Evolutionary conservation across 2,329 filamentous ascomycete genomes (phyloP).

Genomic region (Amesomyces nigricolor): DNA sequence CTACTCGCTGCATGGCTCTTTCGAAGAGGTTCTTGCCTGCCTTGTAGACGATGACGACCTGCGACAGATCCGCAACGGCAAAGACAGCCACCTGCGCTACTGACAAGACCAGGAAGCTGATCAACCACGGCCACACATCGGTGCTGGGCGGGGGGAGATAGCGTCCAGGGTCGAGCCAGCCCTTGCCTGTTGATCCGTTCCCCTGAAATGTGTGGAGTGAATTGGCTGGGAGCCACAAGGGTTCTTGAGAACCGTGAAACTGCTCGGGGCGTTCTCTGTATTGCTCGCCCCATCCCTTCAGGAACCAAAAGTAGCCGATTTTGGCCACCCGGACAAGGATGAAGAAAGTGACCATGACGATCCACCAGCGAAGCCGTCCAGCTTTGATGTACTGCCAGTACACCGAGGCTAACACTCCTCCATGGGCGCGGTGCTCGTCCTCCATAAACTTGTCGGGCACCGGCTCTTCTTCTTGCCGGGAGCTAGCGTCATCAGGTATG

Average conservation of each 20-base stretch:
- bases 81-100: constrained; percentile 54
- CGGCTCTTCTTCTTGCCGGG: constrained; percentile 44
- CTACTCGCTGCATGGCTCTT: constrained; percentile 66
- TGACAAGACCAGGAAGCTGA: constrained; percentile 63
- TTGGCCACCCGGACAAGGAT: constrained; percentile 57
- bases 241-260: background rate
- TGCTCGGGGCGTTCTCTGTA: constrained; percentile 42
- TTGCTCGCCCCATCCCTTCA: constrained; percentile 82
- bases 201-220: constrained; percentile 16
- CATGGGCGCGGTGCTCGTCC: constrained; percentile 68
- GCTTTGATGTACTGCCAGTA: constrained; percentile 85
- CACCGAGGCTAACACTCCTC: constrained; percentile 67
- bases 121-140: constrained; percentile 69
- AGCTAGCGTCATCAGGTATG: constrained; percentile 31
- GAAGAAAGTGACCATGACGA: constrained; percentile 56
- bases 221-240: constrained; percentile 1
- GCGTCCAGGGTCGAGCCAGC: constrained; percentile 29
- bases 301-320: constrained; percentile 68
- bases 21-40: constrained; percentile 72
- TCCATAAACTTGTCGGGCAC: constrained; percentile 72
- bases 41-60: constrained; percentile 72
- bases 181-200: background rate
- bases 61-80: constrained; percentile 57
- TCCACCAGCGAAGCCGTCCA: constrained; percentile 70
- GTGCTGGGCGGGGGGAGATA: constrained; percentile 59